Conservation (phyloP, 2,329 filamentous ascomycete genomes). For the Cladosporium austrohemisphaericum region DNA sequence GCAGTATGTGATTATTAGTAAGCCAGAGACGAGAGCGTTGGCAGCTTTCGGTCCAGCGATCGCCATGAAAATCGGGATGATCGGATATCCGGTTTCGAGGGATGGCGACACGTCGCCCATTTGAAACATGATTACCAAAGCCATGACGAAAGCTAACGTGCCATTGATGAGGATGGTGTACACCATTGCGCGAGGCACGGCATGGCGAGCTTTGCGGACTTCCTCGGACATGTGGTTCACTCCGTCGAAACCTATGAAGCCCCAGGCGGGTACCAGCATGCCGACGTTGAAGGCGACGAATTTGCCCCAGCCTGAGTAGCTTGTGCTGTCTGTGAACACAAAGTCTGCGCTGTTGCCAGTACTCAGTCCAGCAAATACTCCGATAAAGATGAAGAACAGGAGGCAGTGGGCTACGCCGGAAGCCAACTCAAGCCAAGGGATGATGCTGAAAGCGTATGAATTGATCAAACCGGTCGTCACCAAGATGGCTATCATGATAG, state of each 20-base stretch:
- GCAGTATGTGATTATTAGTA: conserved; percentile 20
- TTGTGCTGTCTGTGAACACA: conserved; percentile 14
- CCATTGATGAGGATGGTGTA: conserved; percentile 38
- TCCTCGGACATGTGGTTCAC: conserved; percentile 41
- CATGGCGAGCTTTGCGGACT: conserved; percentile 30
- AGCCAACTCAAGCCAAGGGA: conserved; percentile 23
- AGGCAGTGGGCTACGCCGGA: conserved; percentile 18
- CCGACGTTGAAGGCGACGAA: conserved; percentile 12
- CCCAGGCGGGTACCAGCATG: conserved; percentile 13
- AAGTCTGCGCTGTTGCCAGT: conserved; percentile 12
- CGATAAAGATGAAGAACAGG: conserved; percentile 17
- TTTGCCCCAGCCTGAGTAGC: conserved; percentile 11
- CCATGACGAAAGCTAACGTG: conserved; percentile 39
- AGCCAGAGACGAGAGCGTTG: conserved; percentile 16
- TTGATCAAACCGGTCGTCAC: conserved; percentile 31
- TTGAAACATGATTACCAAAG: conserved; percentile 38
- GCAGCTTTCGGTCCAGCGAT: conserved; percentile 13
- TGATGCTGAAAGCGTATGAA: conserved; percentile 35
- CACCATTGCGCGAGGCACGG: conserved; percentile 36
- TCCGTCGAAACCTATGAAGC: conserved; percentile 15
- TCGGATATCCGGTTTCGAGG: conserved; percentile 14
- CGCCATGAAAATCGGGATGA: conserved; percentile 15
- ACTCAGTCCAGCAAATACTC: conserved; percentile 14
- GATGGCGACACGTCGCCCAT: conserved; percentile 32
- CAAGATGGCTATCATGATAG: conserved; percentile 37